Base-by-base conservation (phyloP, 1,139 yeast genomes). In the Eremothecium sinecaudum region DNA sequence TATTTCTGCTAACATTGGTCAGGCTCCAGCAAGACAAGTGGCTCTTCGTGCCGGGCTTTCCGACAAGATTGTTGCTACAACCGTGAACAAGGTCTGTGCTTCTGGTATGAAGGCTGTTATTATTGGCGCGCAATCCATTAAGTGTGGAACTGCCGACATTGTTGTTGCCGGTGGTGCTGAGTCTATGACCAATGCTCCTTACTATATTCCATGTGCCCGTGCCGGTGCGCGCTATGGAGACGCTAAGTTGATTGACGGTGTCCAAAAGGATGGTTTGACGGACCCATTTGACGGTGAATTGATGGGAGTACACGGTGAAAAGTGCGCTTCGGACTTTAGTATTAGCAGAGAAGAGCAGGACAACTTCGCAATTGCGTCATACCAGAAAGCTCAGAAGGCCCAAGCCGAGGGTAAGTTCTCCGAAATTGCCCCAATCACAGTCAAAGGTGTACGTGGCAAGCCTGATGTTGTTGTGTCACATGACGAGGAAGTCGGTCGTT, bases 121-220 rank as follows among this genome's bases (percentile, higher is more conserved):
- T 51, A 64, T 80, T 44, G 97, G 86, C 44, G 90, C 96, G 31
- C 97, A 87, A 65, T 66, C 90, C 42, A 87, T 90, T 53, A 63
- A 81, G 55, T 73, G 93, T 48, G 96, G 96, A 36, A 70, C 74
- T 46, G 94, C 95, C 36, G 96, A 86, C 53, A 77, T 90, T 46
- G 93, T 87, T 31, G 81, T 90, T 48, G 93, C 90, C 34, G 98
- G 97, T 50, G 98, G 98, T 55, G 92, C 95, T 44, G 98, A 90
- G 66, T 80, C 94, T 42, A 90, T 90, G 98, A 71, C 94, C 44
- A 90, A 90, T 59, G 76, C 87, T 28, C 98, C 98, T 40, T 90
- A 90, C 70, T 90, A 90, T 61, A 57, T 84, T 40, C 94, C 95
- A 40, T 57, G 74, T 40, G 87, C 87, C 30, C 80, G 98, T 66